Conservation (phyloP, 2,329 filamentous ascomycete species). For the Aspergillus neotritici region DNA sequence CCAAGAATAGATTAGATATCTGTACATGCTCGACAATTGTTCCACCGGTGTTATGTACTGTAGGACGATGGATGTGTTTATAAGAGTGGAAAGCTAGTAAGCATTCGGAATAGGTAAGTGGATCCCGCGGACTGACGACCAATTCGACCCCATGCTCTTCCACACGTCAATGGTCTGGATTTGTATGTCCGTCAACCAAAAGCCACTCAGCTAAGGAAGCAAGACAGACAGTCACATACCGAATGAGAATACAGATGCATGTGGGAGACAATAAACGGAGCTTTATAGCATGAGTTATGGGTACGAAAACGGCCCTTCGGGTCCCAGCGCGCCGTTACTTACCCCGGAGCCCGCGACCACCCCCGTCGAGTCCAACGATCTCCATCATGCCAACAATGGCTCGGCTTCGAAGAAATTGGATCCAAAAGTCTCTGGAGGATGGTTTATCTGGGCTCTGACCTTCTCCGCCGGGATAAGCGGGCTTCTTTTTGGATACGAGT, state of each 20-base stretch:
- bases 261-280: slow-evolving; percentile 4
- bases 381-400: slow-evolving; percentile 10
- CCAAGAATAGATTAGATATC: too few species aligned
- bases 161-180: too few species aligned
- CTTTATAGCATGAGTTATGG: slow-evolving; percentile 20
- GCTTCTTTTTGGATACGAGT: slow-evolving; percentile 59
- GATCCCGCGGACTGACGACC: too few species aligned
- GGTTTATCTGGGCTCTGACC: slow-evolving; percentile 53
- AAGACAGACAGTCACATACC: too few species aligned
- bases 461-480: slow-evolving; percentile 55
- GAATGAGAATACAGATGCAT: slow-evolving; percentile 4
- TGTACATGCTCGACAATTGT: too few species aligned
- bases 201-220: too few species aligned
- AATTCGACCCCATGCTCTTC: too few species aligned
- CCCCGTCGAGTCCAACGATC: slow-evolving; percentile 1
- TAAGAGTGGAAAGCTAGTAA: too few species aligned
- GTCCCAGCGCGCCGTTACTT: slow-evolving; percentile 29
- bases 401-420: slow-evolving; percentile 7
- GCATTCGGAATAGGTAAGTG: too few species aligned
- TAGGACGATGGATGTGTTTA: too few species aligned
- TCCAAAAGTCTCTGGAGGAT: slow-evolving; percentile 23
- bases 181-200: too few species aligned
- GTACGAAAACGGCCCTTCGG: slow-evolving; percentile 18
- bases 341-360: slow-evolving; percentile 11
- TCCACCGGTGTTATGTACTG: too few species aligned